Base-by-base conservation (phyloP, 164 flowering plant genomes). In the Paratinospora sagittata region DNA sequence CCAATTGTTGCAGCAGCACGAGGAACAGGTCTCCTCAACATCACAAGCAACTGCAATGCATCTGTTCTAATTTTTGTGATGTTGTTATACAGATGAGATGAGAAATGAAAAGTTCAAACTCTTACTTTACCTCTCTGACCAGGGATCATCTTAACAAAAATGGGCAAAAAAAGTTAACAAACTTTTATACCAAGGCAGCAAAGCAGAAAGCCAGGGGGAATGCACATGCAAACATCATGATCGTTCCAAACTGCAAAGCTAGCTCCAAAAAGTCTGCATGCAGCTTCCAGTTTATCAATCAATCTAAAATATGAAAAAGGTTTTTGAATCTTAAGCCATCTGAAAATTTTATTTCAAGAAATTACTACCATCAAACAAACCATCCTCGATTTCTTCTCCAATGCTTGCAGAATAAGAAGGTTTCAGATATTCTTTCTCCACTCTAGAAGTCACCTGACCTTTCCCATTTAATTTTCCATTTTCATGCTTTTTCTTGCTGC, bases 181-280 rank as follows among this genome's bases (percentile, higher is more conserved):
- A 60, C 34, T 30, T 33, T 21, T 55, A 65, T 86, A 95, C 98
- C 97, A 92, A 72, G 21, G 82, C 79, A 68, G 97, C 85, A 43
- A 92, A 84, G 71, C 79, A 88, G 79, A 95, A 95, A 24, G 90
- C 89, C 6, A 85, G 92, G 27, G 98, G 98, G 73, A 92, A 95
- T 63, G 97, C 98, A 82, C 98, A 89, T 36, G 97, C 97, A 83
- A 95, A 95, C 98, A 95, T 92, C 98, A 95, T 90, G 72, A 92
- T 86, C 97, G 90, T 88, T 71, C 98, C 98, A 81, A 95, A 95
- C 76, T 95, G 97, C 80, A 95, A 78, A 1, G 93, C 88, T 84
- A 95, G 72, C 80, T 89, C 93, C 78, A 95, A 77, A 71, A 87
- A 90, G 71, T 92, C 98, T 94, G 90, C 87, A 81, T 16, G 6